Percentiles rank a stretch among this genome's conserved stretches.
Evolutionary conservation across 2,329 filamentous ascomycete species (phyloP).

Genomic region (Colletotrichum tropicale): DNA sequence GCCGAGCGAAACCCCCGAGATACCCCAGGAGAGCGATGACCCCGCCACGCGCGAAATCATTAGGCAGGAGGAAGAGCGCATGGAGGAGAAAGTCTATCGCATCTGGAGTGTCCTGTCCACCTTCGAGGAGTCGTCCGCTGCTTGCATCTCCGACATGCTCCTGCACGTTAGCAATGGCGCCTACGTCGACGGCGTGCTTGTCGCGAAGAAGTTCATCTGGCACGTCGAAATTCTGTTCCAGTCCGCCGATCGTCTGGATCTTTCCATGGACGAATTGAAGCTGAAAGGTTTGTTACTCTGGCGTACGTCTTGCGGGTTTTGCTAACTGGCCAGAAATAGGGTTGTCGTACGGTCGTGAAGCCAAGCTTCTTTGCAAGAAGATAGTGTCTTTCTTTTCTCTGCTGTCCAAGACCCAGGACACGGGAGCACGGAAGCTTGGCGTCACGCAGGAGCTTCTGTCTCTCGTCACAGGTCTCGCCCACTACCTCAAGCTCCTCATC

Average conservation of each 20-base stretch:
- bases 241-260: conserved; percentile 85
- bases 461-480: conserved; percentile 91
- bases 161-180: conserved; percentile 97
- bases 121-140: conserved; percentile 96
- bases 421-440: conserved; percentile 85
- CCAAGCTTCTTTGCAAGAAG: conserved; percentile 99
- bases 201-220: conserved; percentile 94
- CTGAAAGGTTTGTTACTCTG: conserved; percentile 70
- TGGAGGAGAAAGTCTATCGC: conserved; percentile 96
- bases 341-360: conserved; percentile 89
- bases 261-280: conserved; percentile 68
- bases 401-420: conserved; percentile 92
- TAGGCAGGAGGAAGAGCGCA: conserved; percentile 85
- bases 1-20: conserved; percentile 55
- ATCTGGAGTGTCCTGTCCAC: conserved; percentile 98
- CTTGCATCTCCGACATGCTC: conserved; percentile 98
- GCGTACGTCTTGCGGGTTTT: not conserved
- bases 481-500: conserved; percentile 97
- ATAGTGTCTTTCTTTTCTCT: conserved; percentile 98
- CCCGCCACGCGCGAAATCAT: conserved; percentile 74
- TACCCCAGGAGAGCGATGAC: conserved; percentile 50
- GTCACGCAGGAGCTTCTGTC: conserved; percentile 99
- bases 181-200: conserved; percentile 92
- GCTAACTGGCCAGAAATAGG: conserved; percentile 49
- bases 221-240: conserved; percentile 94